Conservation (phyloP, 2,329 filamentous ascomycete species). For the Xylaria multiplex region DNA sequence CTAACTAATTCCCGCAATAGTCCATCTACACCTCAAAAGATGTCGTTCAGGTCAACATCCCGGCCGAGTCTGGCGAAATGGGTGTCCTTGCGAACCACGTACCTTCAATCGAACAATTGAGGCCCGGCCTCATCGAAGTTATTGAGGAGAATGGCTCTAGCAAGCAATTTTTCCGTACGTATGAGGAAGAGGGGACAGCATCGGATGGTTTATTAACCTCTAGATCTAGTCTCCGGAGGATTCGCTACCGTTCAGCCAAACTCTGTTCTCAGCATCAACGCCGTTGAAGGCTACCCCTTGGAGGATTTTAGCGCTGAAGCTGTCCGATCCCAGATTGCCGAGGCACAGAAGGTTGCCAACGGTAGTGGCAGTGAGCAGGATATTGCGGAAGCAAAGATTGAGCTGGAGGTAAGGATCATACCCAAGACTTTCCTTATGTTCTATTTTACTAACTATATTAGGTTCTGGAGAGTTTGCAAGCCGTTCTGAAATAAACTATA, state of each 20-base stretch:
- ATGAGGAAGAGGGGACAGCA: conserved; percentile 26
- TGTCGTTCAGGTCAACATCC: conserved; percentile 96
- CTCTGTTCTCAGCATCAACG: conserved; percentile 96
- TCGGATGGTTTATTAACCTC: conserved; percentile 34
- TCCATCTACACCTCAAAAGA: conserved; percentile 74
- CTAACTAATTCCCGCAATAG: conserved; percentile 68
- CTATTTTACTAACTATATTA: conserved; percentile 56
- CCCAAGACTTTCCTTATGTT: conserved; percentile 2
- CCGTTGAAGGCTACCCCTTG: conserved; percentile 91
- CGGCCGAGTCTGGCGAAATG: conserved; percentile 98
- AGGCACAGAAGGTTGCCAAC: conserved; percentile 93
- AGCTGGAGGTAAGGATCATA: conserved; percentile 80
- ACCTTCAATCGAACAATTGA: conserved; percentile 97
- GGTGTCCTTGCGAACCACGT: conserved; percentile 99
- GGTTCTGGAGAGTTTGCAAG: conserved; percentile 86
- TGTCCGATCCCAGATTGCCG: conserved; percentile 87
- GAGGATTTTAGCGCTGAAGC: conserved; percentile 96
- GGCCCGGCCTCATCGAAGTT: conserved; percentile 94
- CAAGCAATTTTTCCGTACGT: conserved; percentile 99
- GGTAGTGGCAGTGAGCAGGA: conserved; percentile 95
- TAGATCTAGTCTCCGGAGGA: conserved; percentile 82
- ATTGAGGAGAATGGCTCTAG: conserved; percentile 87
- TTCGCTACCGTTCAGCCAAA: conserved; percentile 97
- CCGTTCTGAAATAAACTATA: conserved; percentile 78
- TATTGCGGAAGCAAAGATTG: conserved; percentile 98